Evolutionary conservation across 1,139 yeast genomes (phyloP).

Genomic region (Arxiozyma telluris): DNA sequence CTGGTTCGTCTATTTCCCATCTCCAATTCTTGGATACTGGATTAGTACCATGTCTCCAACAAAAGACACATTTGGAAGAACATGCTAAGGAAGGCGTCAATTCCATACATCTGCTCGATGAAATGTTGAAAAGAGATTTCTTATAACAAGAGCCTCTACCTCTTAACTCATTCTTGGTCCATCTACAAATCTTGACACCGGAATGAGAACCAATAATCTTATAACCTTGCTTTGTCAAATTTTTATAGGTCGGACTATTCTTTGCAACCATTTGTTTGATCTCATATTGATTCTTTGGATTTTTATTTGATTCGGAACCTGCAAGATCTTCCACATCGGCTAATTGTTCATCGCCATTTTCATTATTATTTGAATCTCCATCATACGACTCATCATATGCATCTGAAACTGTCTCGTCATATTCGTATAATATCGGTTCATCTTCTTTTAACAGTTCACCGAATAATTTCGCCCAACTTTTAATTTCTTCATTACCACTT

Average conservation of each 20-base stretch:
- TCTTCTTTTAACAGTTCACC: slow-evolving; percentile 54
- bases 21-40: slow-evolving; percentile 97
- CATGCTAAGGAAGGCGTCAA: slow-evolving; percentile 91
- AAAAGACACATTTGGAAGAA: slow-evolving; percentile 89
- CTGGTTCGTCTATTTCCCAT: slow-evolving; percentile 91
- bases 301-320: slow-evolving; percentile 30
- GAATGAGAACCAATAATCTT: slow-evolving; percentile 91
- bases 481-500: slow-evolving; percentile 51
- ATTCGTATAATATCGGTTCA: slow-evolving; percentile 50
- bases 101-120: slow-evolving; percentile 90
- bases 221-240: slow-evolving; percentile 87
- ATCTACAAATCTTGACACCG: slow-evolving; percentile 89
- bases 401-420: slow-evolving; percentile 41
- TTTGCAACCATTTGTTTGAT: slow-evolving; percentile 83
- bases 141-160: slow-evolving; percentile 94
- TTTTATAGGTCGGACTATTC: slow-evolving; percentile 80
- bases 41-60: slow-evolving; percentile 97
- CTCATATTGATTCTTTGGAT: slow-evolving; percentile 22
- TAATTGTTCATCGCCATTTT: slow-evolving; percentile 30
- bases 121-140: slow-evolving; percentile 84
- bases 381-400: slow-evolving; percentile 34
- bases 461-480: slow-evolving; percentile 59
- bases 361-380: slow-evolving; percentile 25
- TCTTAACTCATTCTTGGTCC: slow-evolving; percentile 92
- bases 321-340: slow-evolving; percentile 89